Base-by-base conservation (phyloP, 2,329 filamentous ascomycete genomes). In the Alternaria arborescens region DNA sequence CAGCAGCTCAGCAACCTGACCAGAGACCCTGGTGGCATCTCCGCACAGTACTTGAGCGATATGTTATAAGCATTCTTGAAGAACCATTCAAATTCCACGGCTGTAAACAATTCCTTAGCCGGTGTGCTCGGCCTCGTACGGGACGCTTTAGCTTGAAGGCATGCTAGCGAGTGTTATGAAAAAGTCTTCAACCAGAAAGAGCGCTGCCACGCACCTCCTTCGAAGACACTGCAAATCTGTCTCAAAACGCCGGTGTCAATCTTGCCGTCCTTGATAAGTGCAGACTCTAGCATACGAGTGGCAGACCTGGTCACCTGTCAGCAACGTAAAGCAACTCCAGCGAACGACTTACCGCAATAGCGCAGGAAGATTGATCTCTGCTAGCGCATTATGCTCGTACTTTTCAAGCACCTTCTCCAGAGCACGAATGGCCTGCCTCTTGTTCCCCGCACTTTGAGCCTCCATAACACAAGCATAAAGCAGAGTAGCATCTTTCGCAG, bases 381-480 rank as follows among this genome's bases (percentile, higher is more conserved):
- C 74, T 2, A 85, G 80, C 5, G 79, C 75, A 46, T 71, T 78
- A 52, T 83, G 81, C 24, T 87, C 81, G 60, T 84, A 83, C 53
- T 84, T 86, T 28, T 87, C 82, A 14, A 91, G 79, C 1, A 93
- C 81, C 59, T 84, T 82, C 65, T 87, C 86, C 47, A 94, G 74
- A 11, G 86, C 85, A 30, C 82, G 75, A 12, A 89, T 79, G 2
- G 89, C 86, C 64, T 89, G 87, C 0, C 81, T 64, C 52, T 85
- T 88, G 62, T 92, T 86, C 0, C 88, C 87, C 1, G 82, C 81
- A 63, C 87, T 82, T 51, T 93, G 88, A 3, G 92, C 90, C 75
- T 96, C 92, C 28, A 92, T 80, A 22, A 92, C 87, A 69, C 93
- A 97, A 1, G 92, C 91, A 65, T 94, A 93, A 1, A 97, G 82